Evolutionary conservation across 331 rosid species (phyloP), one percentile per base, ranked within the genome.

Genomic region (Quercus phellos): DNA sequence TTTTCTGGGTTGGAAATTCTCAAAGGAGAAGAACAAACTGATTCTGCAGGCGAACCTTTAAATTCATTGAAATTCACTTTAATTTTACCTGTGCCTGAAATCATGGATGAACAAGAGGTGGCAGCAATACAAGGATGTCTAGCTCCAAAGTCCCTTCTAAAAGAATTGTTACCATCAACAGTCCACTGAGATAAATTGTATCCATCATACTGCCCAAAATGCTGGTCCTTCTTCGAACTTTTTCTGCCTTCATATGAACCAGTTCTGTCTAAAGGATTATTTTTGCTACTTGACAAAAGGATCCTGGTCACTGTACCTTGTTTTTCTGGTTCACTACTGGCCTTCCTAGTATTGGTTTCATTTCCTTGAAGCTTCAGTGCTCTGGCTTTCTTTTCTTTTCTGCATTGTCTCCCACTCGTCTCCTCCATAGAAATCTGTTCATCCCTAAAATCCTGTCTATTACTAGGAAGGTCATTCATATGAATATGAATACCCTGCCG

Each of bases 1-100:
- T 89, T 91, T 69, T 90, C 92, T n/a, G 86, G 73, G 80, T 81
- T 89, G 83, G 84, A 81, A 76, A 85, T 80, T 95, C 97, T 91
- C 91, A 95, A 69, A 68, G 99, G 99, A 22, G 98, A 95, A n/a
- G 99, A 95, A 68, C 97, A 95, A 78, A 95, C 98, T 6, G 99
- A 95, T 90, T 95, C 99, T 68, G 91, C 99, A 0, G 99, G 99
- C 0, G 99, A 95, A 55, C 98, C 96, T 81, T 89, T 93, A 85
- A 85, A 82, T 74, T 93, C 98, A 55, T 88, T 96, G 80, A 93
- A 90, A 80, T 86, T 89, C 72, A 90, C 88, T 83, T 87, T 91
- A 72, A 90, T 90, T 89, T 86, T 95, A 69, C 88, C 97, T 29
- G 96, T 90, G 64, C 97, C 96, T 80, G 97, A 93, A 83, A 95